Conservation (phyloP, 805 yeast genomes). For the Maudiozyma saulgeensis region DNA sequence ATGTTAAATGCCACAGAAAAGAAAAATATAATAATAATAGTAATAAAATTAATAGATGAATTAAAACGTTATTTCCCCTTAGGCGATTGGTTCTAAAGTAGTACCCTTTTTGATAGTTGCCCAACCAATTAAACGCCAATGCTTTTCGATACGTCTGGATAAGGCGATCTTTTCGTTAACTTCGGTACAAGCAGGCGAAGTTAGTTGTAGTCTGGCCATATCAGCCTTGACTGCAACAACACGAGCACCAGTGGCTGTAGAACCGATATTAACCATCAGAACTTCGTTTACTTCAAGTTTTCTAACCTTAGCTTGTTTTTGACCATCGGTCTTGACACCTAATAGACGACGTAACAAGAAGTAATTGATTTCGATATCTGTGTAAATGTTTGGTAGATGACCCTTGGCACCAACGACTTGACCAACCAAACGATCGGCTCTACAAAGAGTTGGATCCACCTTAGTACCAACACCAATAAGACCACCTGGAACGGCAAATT, state of each 20-base stretch:
- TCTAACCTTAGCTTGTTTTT: conserved; percentile 93
- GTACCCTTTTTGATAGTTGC: conserved; percentile 95
- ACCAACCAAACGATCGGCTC: conserved; percentile 98
- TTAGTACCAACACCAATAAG: conserved; percentile 98
- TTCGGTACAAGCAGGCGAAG: conserved; percentile 98
- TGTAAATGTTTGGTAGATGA: conserved; percentile 88
- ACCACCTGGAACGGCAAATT: conserved; percentile 99
- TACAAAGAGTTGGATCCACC: conserved; percentile 96
- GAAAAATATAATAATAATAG: neutral
- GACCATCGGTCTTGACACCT: conserved; percentile 97
- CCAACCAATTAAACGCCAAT: conserved; percentile 99
- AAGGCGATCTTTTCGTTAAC: conserved; percentile 96
- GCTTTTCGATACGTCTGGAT: conserved; percentile 98
- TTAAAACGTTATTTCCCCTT: conserved; percentile 5
- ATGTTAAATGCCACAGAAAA: conserved; percentile 1
- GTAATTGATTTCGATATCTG: conserved; percentile 95
- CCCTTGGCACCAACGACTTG: conserved; percentile 98
- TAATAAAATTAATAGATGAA: neutral
- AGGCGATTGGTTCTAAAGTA: conserved; percentile 62
- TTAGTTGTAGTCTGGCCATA: conserved; percentile 95
- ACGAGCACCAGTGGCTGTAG: conserved; percentile 98
- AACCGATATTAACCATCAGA: conserved; percentile 97
- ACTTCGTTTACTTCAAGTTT: conserved; percentile 91
- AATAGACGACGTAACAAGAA: conserved; percentile 91
- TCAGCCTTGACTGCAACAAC: conserved; percentile 97